These are phyloP conservation scores for Globisporangium cylindrosporum DNA, from an alignment of 352 stramenopile species.

Conservation along the genomic window DNA sequence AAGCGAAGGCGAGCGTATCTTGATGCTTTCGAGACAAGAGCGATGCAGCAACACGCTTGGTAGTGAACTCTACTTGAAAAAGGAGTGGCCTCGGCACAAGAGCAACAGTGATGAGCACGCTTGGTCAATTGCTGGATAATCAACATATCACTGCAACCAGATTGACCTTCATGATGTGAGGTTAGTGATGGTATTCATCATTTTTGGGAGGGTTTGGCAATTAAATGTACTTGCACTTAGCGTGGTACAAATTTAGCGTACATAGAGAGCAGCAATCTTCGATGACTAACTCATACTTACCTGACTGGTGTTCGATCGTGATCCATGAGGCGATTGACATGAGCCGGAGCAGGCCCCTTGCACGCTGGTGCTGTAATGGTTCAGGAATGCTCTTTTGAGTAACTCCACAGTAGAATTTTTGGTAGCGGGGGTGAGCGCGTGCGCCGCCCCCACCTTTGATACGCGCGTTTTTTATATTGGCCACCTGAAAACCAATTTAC, in stretches of 20 bases:
- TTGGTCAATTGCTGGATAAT: too few relatives aligned
- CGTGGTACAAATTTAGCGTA: not conserved
- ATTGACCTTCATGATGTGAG: too few relatives aligned
- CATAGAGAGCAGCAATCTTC: not conserved
- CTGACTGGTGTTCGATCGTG: conserved; percentile 81
- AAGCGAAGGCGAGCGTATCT: too few relatives aligned
- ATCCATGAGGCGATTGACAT: conserved; percentile 85
- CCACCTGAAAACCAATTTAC: too few relatives aligned
- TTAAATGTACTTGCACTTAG: not conserved
- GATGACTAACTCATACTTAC: conserved; percentile 66
- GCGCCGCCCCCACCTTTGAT: conserved; percentile 33
- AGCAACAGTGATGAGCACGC: too few relatives aligned
- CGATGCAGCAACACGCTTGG: too few relatives aligned
- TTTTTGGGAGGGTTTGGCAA: not conserved
- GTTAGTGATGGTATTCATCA: too few relatives aligned
- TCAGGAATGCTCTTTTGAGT: conserved; percentile 80
- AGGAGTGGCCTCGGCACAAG: too few relatives aligned
- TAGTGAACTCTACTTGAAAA: too few relatives aligned
- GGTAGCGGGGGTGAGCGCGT: conserved; percentile 67
- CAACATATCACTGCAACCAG: too few relatives aligned
- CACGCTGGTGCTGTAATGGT: conserved; percentile 86
- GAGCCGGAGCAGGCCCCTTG: conserved; percentile 84
- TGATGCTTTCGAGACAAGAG: too few relatives aligned
- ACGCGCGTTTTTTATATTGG: too few relatives aligned
- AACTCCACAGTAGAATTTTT: conserved; percentile 87